Base-by-base conservation (phyloP, 2,329 filamentous ascomycete species). In the Colletotrichum tanaceti region DNA sequence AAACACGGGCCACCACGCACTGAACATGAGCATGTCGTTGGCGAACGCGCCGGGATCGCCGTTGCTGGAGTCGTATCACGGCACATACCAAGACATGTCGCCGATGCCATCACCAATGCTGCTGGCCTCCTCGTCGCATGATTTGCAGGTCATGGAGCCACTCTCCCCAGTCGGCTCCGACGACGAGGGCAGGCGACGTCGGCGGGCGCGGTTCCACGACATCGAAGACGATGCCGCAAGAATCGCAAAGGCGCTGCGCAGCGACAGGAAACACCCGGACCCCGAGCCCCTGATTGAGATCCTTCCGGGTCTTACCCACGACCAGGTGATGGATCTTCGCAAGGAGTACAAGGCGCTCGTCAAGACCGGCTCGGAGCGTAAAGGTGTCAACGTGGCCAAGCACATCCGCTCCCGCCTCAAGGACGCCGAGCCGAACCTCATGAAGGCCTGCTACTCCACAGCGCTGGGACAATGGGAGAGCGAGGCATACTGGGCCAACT, bases 401-500 rank as follows among this genome's bases (percentile, higher is more conserved):
- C 93, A 96, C 79, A 92, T 96, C 77, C 93, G 93, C 70, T 84
- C 87, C 20, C 86, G 89, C 22, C 85, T 94, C 74, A 94, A 94
- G 80, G 90, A 93, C 50, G 87, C 90, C 73, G 86, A 91, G 62
- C 85, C 90, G 5, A 90, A 89, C 73, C 90, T 98, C 72, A 95
- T 94, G 81, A 98, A 98, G 80, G 92, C 92, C 7, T 94, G 91
- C 75, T 98, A 98, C 78, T 90, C 94, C 4, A 94, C 93, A 2
- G 94, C 95, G 0, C 87, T 98, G 0, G 96, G 96, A 11, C 87
- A 87, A 60, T 98, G 94, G 90, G 96, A 98, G 81, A 91, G 90
- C 73, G 96, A 99, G 79, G 93, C 93, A 0, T 97, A 97, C 84
- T 99, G 96, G 94, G 94, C 95, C 68, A 98, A 98, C 78, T 97